Percentiles rank a stretch among this genome's conserved stretches.
Evolutionary conservation across 176 grass and related monocot species (phyloP).

Genomic region (Otatea glauca): DNA sequence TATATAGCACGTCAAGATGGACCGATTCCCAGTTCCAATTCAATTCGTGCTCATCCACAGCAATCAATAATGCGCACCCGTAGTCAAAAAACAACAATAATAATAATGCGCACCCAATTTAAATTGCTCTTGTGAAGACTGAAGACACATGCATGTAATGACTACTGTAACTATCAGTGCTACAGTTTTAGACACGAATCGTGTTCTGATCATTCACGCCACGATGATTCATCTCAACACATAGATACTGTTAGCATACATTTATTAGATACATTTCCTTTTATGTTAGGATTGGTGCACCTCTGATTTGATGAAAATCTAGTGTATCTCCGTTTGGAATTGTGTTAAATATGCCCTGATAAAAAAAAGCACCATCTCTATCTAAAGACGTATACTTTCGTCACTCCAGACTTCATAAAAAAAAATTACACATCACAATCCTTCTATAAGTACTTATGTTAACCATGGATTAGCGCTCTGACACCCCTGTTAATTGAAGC

Average conservation of each 20-base stretch:
- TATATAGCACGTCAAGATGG: background rate
- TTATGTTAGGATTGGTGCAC: background rate
- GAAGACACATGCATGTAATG: too few species aligned
- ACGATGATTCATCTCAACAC: too few species aligned
- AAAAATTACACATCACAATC: background rate
- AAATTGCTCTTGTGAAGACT: background rate
- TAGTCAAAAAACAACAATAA: too few species aligned
- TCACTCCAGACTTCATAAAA: background rate
- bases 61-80: background rate
- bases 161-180: too few species aligned
- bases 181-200: too few species aligned
- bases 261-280: background rate
- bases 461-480: background rate
- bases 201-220: too few species aligned
- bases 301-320: background rate
- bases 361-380: background rate
- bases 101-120: background rate
- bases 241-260: too few species aligned
- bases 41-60: background rate
- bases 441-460: background rate
- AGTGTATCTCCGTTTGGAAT: background rate
- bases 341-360: background rate
- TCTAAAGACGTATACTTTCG: background rate
- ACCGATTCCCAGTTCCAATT: background rate
- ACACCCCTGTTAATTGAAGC: conserved; percentile 4